Conservation (phyloP, 1,284 basidiomycete species). For the Xerocomus cyaneibrunnescens region DNA sequence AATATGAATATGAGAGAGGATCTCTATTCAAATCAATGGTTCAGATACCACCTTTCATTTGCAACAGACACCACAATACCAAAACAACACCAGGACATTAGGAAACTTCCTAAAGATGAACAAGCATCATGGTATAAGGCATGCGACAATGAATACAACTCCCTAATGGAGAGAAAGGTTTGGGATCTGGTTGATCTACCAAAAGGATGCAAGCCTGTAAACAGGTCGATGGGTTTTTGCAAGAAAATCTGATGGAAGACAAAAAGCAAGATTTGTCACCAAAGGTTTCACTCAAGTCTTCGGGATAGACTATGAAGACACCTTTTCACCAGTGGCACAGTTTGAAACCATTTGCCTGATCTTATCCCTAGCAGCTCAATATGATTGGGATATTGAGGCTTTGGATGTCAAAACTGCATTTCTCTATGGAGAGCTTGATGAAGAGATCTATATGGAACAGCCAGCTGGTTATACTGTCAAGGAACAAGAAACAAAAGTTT, state of each 20-base stretch:
- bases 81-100: background rate
- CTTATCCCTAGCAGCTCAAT: background rate
- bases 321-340: no score
- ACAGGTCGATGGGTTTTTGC: background rate
- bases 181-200: background rate
- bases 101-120: no score
- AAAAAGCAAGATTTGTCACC: background rate
- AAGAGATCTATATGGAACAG: background rate
- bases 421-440: background rate
- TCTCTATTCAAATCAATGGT: no score
- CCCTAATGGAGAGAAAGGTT: background rate
- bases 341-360: background rate
- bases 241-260: background rate
- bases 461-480: background rate
- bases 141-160: background rate
- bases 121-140: background rate
- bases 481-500: background rate
- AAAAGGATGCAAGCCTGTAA: background rate
- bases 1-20: no score
- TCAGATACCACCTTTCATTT: no score
- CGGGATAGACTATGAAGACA: no score
- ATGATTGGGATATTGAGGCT: background rate
- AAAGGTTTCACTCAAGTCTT: background rate
- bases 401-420: background rate
- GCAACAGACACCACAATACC: no score